Percentiles rank a stretch among this genome's conserved stretches.
Conservation (phyloP, 306 rosid species). For the Cicer bijugum region DNA sequence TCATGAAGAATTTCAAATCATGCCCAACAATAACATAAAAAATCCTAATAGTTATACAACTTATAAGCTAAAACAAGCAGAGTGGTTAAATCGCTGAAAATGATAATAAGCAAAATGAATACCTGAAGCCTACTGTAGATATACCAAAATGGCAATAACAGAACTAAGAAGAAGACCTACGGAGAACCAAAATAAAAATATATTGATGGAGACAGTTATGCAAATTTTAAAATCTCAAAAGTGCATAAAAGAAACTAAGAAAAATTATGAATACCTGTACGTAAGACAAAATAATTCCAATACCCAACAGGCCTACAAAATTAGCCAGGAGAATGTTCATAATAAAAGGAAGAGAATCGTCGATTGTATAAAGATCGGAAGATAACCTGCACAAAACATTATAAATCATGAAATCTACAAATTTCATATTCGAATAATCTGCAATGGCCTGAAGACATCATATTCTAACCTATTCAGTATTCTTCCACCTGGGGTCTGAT, state of each 20-base stretch:
- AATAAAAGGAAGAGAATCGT: slow-evolving; percentile 95
- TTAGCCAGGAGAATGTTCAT: slow-evolving; percentile 94
- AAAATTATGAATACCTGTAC: slow-evolving; percentile 69
- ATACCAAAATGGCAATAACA: slow-evolving; percentile 90
- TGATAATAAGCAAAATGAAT: slow-evolving; percentile 36
- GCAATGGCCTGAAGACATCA: slow-evolving; percentile 40
- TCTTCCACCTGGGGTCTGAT: slow-evolving; percentile 92
- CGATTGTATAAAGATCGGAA: slow-evolving; percentile 94
- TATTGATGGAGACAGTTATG: slow-evolving; percentile 10
- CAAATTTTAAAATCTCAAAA: slow-evolving; percentile 31
- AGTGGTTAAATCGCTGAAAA: slow-evolving; percentile 21
- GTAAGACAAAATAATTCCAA: slow-evolving; percentile 76
- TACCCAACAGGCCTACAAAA: slow-evolving; percentile 89
- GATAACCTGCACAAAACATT: slow-evolving; percentile 71
- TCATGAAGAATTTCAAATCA: slow-evolving; percentile 20
- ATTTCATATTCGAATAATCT: slow-evolving; percentile 34
- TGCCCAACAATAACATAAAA: slow-evolving; percentile 31
- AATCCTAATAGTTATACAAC: slow-evolving; percentile 33
- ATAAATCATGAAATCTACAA: slow-evolving; percentile 28
- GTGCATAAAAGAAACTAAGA: slow-evolving; percentile 19
- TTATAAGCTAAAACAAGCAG: slow-evolving; percentile 27
- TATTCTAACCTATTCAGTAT: slow-evolving; percentile 79
- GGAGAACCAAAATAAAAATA: slow-evolving; percentile 43
- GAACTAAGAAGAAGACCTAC: slow-evolving; percentile 80
- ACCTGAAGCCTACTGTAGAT: slow-evolving; percentile 98